Evolutionary conservation across 768 basidiomycete genomes (phyloP).

Genomic region (Fistulinella prunicolor): DNA sequence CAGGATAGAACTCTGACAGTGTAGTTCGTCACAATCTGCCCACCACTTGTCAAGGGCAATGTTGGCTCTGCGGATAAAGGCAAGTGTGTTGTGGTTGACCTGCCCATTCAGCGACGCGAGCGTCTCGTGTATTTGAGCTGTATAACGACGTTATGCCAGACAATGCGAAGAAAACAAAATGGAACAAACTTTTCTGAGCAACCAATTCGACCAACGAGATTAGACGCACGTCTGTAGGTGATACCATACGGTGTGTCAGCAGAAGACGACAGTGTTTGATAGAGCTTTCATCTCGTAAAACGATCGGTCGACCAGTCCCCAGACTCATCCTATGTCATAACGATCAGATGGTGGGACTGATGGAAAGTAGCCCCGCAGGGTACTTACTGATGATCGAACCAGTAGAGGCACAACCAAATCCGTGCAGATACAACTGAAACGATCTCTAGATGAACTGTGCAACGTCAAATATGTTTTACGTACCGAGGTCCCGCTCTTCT

Average conservation of each 20-base stretch:
- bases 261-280: slow-evolving; percentile 82
- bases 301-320: slow-evolving; percentile 87
- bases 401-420: slow-evolving; percentile 93
- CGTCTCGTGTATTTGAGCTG: slow-evolving; percentile 93
- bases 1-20: slow-evolving; percentile 45
- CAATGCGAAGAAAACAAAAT: background rate
- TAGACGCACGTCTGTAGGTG: slow-evolving; percentile 85
- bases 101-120: slow-evolving; percentile 83
- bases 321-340: slow-evolving; percentile 68
- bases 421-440: slow-evolving; percentile 80
- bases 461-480: slow-evolving; percentile 12
- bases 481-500: slow-evolving; percentile 85
- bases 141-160: slow-evolving; percentile 2
- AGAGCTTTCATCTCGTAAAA: slow-evolving; percentile 85
- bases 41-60: slow-evolving; percentile 90
- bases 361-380: slow-evolving; percentile 12
- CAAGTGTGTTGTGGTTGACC: slow-evolving; percentile 78
- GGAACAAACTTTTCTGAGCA: slow-evolving; percentile 76
- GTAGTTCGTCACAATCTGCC: slow-evolving; percentile 82
- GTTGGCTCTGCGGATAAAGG: slow-evolving; percentile 85
- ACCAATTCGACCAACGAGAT: slow-evolving; percentile 88
- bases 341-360: slow-evolving; percentile 7
- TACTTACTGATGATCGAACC: slow-evolving; percentile 92
- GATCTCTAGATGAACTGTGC: slow-evolving; percentile 2
- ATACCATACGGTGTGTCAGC: slow-evolving; percentile 81